Evolutionary conservation across 1,284 basidiomycete species (phyloP), one percentile per base, ranked within the genome.

Genomic region (Ganoderma resinaceum): DNA sequence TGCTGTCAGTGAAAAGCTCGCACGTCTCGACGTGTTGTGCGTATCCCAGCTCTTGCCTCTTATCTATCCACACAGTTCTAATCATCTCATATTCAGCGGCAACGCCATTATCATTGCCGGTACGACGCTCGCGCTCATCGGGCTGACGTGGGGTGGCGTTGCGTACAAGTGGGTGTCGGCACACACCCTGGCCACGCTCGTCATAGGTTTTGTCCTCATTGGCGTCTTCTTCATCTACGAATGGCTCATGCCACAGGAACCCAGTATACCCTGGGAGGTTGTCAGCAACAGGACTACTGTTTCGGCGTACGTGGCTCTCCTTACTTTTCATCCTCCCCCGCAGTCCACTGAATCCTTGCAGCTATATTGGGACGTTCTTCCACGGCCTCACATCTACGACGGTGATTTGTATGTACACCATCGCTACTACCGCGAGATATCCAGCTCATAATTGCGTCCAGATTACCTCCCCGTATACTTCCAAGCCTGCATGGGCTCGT

Each of bases 221-320:
- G 59, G 42, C 23, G 31, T 42, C 18, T 73, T 74, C 68, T 57
- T 76, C 60, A n/a, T 73, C 18, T 74, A 72, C 40, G 74, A 76
- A 58, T 62, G 65, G 40, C 61, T 67, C 18, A 49, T 64, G 0
- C 62, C 70, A 4, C 31, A 42, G 42, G 61, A 66, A 31, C 69
- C 68, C 38, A 63, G 71, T 59, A 72, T 81, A 6, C 80, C 80
- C 0, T 73, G 75, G 46, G 63, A 73, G 33, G 71, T 82, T 0
- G 64, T 82, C 20, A 69, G 69, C 35, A 80, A 79, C 63, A 63
- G 78, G 16, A 80, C 79, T 5, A 77, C 75, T 29, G 57, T 80
- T 33, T 76, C 77, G 62, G 81, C 80, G 74, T 75, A 62, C 16
- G 63, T 69, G 49, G 12, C 16, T 43, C 35, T 18, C 3, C 43